Base-by-base conservation (phyloP, 1,284 basidiomycete genomes). In the Gomphus bonarii region DNA sequence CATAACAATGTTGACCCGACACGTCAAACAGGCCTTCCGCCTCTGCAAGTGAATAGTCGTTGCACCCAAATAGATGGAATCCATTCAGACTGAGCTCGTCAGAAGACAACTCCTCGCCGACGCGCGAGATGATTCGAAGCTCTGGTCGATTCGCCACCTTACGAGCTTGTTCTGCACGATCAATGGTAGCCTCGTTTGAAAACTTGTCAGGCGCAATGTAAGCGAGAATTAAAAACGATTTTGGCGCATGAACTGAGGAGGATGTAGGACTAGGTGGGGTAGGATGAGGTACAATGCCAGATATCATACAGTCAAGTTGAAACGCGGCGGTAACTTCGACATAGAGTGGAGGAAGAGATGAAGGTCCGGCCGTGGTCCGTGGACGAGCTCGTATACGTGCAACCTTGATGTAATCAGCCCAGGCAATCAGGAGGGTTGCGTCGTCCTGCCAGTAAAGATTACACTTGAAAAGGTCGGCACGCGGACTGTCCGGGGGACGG, bases 331-430 rank as follows among this genome's bases (percentile, higher is more conserved):
- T 91, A 62, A 98, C 88, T 67, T 98, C 95, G 50, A 91, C 88
- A 48, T 81, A 65, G 50, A 84, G 75, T 2, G 83, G 80, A 0
- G 82, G 74, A 0, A 74, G 66, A 31, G 71, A 67, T 28, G 71
- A 68, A 11, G 74, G 66, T 14, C 61, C 58, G 28, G 60, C 54
- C 6, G 61, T 54, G 2, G 70, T 70, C 25, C 79, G 76, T 5
- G 79, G 76, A 35, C 88, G 76, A 0, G 80, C 76, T 3, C 89
- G 82, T 55, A 95, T 79, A 10, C 89, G 82, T 11, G 89, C 91
- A 12, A 98, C 84, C 69, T 95, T 97, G 75, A 99, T 92, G 61
- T 87, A 78, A 67, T 97, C 90, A 2, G 93, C 95, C 95, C 95
- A 99, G 0, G 85, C 90, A 57, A 98, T 88, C 48, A 99, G 77